phyloP scores from a whole-genome alignment of 2,329 filamentous ascomycete species.

The Fusarium sp. region DNA sequence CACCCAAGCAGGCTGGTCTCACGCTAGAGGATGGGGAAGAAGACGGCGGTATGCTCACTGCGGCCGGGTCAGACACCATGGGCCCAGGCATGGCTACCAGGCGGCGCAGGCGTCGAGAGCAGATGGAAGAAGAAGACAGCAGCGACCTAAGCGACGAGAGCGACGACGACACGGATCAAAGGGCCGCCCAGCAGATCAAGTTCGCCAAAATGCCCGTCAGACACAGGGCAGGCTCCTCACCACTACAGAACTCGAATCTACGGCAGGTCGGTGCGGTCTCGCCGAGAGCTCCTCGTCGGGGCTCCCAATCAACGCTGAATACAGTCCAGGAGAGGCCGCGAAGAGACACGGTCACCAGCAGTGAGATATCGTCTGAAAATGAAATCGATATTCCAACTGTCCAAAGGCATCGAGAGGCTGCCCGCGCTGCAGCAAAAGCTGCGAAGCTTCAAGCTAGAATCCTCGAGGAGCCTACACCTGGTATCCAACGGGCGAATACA shows the following conservation, averaged over 20 bases:
- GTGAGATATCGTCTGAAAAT: constrained; percentile 84
- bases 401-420: constrained; percentile 69
- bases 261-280: constrained; percentile 62
- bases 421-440: constrained; percentile 61
- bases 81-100: constrained; percentile 73
- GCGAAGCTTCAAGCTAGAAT: constrained; percentile 52
- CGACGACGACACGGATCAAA: constrained; percentile 78
- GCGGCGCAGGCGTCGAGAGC: constrained; percentile 72
- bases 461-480: constrained; percentile 50
- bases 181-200: constrained; percentile 88
- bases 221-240: constrained; percentile 86
- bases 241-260: constrained; percentile 73
- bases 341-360: constrained; percentile 81
- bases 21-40: constrained; percentile 76
- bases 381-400: constrained; percentile 75
- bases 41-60: constrained; percentile 76
- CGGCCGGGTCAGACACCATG: constrained; percentile 72
- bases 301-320: constrained; percentile 76
- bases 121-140: constrained; percentile 85
- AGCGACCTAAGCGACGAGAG: constrained; percentile 87
- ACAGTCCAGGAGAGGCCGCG: constrained; percentile 74
- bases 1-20: constrained; percentile 69
- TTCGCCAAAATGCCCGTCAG: constrained; percentile 96
- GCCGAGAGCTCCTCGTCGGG: constrained; percentile 64
- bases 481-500: constrained; percentile 57